Evolutionary conservation across 139 green algal genomes (phyloP), one percentile per base, ranked within the genome.

Genomic region (Volvox reticuliferus): DNA sequence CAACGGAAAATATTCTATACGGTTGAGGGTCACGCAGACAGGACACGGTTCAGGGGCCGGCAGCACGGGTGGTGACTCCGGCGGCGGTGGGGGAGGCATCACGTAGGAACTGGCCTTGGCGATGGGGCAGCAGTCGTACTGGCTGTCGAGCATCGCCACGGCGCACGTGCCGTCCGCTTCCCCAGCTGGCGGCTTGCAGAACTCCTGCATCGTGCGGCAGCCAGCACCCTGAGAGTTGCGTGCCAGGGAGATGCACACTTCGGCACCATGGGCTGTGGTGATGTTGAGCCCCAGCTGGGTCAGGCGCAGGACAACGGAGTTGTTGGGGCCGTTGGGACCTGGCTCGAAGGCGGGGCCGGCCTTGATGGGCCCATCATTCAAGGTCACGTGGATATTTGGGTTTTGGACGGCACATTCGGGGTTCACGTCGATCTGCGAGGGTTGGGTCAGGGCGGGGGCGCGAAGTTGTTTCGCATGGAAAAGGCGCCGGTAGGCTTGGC

Each of bases 71-170:
- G 76, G 76, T 35, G 30, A 35, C 76, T 30, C 33, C 55, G 76
- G 22, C 20, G 78, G 78, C 78, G 78, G n/a, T 82, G 78, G 36
- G 35, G 78, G 37, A 1, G 78, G 78, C 36, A 44, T 13, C 36
- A 67, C 32, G 22, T 81, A 81, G 0, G 76, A 20, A 30, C 63
- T 14, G 78, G 78, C 14, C 20, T 32, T 68, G 62, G 44, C 44
- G 44, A 87, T 21, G 32, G 82, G 82, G 82, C 82, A 87, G 82
- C 82, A 87, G 32, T 77, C 62, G 62, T 77, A 32, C 20, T 61
- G 16, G 62, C 0, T 62, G 62, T 87, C 82, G 32, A 87, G 32
- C 30, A 87, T 21, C 0, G 82, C 61, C 9, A 26, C 32, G 17
- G 82, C 20, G 32, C 82, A 87, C 9, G 33, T 33, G 33, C 82